Conservation (phyloP, 352 stramenopile genomes). For the Phytopythium kandeliae region DNA sequence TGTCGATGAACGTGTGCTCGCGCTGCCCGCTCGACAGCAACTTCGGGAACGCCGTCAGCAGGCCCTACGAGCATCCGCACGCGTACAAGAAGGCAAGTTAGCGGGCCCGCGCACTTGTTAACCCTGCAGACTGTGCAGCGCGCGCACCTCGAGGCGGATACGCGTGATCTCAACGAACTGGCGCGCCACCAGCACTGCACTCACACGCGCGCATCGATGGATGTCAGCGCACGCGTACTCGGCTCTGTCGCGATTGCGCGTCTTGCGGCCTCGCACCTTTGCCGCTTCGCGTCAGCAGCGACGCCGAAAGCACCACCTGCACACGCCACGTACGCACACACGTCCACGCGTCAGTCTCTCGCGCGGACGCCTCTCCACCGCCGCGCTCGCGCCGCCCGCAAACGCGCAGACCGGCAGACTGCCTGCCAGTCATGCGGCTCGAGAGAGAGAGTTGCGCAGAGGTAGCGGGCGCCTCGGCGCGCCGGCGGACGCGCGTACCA, state of each 20-base stretch:
- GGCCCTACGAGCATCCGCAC: conserved; percentile 41
- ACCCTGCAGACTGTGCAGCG: too few species aligned
- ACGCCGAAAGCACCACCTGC: conserved; percentile 95
- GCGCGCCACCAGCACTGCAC: conserved; percentile 90
- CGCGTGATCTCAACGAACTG: conserved; percentile 99
- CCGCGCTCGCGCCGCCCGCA: background rate
- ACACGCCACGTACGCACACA: background rate
- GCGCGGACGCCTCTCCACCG: too few species aligned
- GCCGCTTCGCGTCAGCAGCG: conserved; percentile 92
- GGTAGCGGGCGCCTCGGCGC: too few species aligned
- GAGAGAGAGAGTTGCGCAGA: background rate
- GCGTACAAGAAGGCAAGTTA: conserved; percentile 1
- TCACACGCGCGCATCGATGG: conserved; percentile 1
- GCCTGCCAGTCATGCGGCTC: too few species aligned
- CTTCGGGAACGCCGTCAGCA: conserved; percentile 99
- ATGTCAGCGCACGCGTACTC: background rate
- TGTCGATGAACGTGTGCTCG: conserved; percentile 99
- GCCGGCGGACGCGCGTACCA: background rate
- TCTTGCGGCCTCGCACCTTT: too few species aligned
- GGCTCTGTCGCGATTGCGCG: too few species aligned
- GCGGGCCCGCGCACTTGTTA: too few species aligned
- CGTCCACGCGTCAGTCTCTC: conserved; percentile 1
- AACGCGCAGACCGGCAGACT: background rate
- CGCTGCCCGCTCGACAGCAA: conserved; percentile 90
- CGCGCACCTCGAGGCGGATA: conserved; percentile 92